Base-by-base conservation (phyloP, 306 rosid genomes). In the Amphicarpaea edgeworthii region DNA sequence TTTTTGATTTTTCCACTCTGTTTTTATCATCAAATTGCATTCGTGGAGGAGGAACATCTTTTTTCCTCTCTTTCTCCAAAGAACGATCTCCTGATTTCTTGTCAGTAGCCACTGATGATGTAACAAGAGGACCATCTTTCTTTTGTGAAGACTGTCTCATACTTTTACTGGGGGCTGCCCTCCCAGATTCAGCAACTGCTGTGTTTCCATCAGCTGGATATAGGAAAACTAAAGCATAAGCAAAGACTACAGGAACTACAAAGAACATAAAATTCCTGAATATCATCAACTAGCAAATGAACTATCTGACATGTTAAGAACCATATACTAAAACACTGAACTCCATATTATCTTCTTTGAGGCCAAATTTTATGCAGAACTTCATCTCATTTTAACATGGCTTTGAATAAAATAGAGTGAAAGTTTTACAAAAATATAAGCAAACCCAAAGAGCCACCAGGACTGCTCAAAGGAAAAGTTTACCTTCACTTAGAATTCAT, bases 1-100 rank as follows among this genome's bases (percentile, higher is more conserved):
- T 88, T 83, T 88, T 93, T 53, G 92, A 96, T 83, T 89, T 93
- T 26, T 86, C 93, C 66, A 89, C 93, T 70, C 96, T 84, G 53
- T 9, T 83, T 80, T 82, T 86, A 79, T 91, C 96, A 78, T 93
- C 97, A 84, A 78, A 93, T 84, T 93, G 98, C 98, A 91, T 84
- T 23, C 90, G 90, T 3, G 96, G 97, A 85, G 86, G 85, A 83
- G 90, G 96, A 28, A 58, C 87, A 72, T 93, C 96, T 89, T 91
- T 93, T 86, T 87, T 93, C 83, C 93, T 93, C 21, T 93, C 98
- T 77, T 91, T 93, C 65, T 91, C 97, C 17, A 69, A 76, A n/a
- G 82, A 58, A 60, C 88, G 89, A 79, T 86, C 91, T 21, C 86
- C 84, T 16, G 90, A 86, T 70, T 87, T 93, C 85, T 85, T 93